Evolutionary conservation across 2,329 filamentous ascomycete species (phyloP).

Genomic region (Purpureocillium takamizusanense): DNA sequence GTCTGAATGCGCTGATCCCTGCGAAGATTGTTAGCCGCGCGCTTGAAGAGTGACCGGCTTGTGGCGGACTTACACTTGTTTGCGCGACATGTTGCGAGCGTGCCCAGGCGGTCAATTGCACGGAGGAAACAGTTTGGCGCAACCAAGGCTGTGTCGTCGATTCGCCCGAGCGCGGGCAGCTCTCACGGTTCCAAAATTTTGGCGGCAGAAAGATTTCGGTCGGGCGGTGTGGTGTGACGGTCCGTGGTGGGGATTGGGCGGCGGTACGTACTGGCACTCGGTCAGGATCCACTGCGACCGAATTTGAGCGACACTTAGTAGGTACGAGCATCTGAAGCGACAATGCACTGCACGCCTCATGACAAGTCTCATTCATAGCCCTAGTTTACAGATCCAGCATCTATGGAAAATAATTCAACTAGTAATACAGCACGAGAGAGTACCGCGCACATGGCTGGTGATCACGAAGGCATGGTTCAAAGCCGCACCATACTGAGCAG

Average conservation of each 20-base stretch:
- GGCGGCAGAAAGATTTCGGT: conserved; percentile 11
- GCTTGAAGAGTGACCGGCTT: not conserved
- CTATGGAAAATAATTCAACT: not conserved
- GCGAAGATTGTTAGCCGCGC: not conserved
- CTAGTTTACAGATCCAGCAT: not conserved
- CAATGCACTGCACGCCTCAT: no score
- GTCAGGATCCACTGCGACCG: no score
- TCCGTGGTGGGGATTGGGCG: no score
- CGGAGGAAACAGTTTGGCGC: conserved; percentile 17
- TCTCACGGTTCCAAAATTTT: conserved; percentile 29
- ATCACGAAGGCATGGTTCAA: not conserved
- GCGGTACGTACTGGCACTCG: no score
- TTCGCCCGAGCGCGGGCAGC: not conserved
- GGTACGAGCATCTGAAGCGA: no score
- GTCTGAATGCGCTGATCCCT: conserved; percentile 86
- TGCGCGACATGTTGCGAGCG: conserved; percentile 45
- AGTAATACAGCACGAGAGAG: not conserved
- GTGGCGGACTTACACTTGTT: conserved; percentile 36
- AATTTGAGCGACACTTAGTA: no score
- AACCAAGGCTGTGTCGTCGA: conserved; percentile 4
- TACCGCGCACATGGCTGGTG: not conserved
- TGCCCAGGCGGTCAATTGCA: conserved; percentile 15
- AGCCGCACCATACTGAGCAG: no score
- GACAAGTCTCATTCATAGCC: not conserved
- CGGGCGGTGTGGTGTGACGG: not conserved